Base-by-base conservation (phyloP, 805 yeast species). In the Zygoascus biomembranicola region DNA sequence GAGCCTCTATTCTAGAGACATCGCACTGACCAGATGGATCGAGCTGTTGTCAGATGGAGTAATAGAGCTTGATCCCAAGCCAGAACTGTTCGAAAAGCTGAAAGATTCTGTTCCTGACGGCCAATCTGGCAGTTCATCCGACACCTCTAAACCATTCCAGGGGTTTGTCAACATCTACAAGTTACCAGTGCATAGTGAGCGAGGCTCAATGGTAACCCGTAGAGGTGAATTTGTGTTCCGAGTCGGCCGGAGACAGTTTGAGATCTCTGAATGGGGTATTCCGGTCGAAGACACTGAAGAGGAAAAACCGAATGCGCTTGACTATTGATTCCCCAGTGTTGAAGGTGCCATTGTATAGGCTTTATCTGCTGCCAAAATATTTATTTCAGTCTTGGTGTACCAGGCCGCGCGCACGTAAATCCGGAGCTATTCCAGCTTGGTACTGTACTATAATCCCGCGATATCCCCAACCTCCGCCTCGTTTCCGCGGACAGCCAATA, bases 261-360 rank as follows among this genome's bases (percentile, higher is more conserved):
- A 87, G 63, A 84, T 94, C 51, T 92, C 87, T 59, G 88, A 84
- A 63, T 94, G 97, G 96, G 88, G 96, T n/a, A 94, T 94, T 50
- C 98, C 99, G 0, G 96, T 92, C 1, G 97, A 90, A 54, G 95
- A 85, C 54, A 86, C 39, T 5, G 42, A 31, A 13, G 49, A 46
- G 16, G 18, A 19, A 5, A 16, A 49, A 9, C 32, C 46, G 18
- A 42, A 42, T 14, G 10, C 49, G 45, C 19, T 46, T 35, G 35
- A 55, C 46, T 43, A 26, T 55, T 23, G 48, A 50, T 35, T 5
- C 39, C 6, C 6, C 28, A 23, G 28, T 23, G 28, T 23, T 6
- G 6, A 4, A 23, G 28, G 6, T 23, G 28, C 28, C 28, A 23
- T 23, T 3, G 6, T 4, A 23, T 23, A 23, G 28, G 6, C 28